These are phyloP conservation scores for Lipomyces lipofer DNA, from an alignment of 805 yeast species.

Conservation along the genomic window DNA sequence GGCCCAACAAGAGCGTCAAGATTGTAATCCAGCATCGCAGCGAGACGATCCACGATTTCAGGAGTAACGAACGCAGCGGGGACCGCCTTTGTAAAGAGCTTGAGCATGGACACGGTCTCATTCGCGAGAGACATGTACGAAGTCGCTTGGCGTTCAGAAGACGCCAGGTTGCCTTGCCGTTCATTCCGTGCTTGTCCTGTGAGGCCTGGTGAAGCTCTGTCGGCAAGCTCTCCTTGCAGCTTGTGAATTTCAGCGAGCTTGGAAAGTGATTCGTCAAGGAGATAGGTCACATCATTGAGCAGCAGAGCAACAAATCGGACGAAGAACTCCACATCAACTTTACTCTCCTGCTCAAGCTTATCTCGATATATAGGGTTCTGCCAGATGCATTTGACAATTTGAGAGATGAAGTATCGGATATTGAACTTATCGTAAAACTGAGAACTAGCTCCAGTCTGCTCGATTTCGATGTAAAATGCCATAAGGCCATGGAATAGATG, in stretches of 20 bases:
- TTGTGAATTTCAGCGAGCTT: slow-evolving; percentile 76
- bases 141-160: slow-evolving; percentile 74
- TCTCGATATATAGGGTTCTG: slow-evolving; percentile 63
- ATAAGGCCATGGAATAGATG: slow-evolving; percentile 78
- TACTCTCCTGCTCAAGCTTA: slow-evolving; percentile 69
- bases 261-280: slow-evolving; percentile 85
- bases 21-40: slow-evolving; percentile 94
- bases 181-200: slow-evolving; percentile 27
- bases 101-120: slow-evolving; percentile 76
- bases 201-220: slow-evolving; percentile 35
- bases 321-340: slow-evolving; percentile 74
- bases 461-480: slow-evolving; percentile 91
- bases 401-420: slow-evolving; percentile 81
- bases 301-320: slow-evolving; percentile 90
- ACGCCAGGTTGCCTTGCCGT: slow-evolving; percentile 58
- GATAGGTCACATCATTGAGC: slow-evolving; percentile 89
- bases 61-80: slow-evolving; percentile 83
- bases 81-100: slow-evolving; percentile 78
- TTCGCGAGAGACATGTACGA: slow-evolving; percentile 81
- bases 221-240: slow-evolving; percentile 60
- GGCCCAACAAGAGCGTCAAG: slow-evolving; percentile 94
- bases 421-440: slow-evolving; percentile 97
- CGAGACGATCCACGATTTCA: slow-evolving; percentile 90
- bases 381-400: slow-evolving; percentile 82
- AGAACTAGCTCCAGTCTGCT: slow-evolving; percentile 90